Conservation (phyloP, 371 early-diverging fungal species). For the Mucor racemosus region DNA sequence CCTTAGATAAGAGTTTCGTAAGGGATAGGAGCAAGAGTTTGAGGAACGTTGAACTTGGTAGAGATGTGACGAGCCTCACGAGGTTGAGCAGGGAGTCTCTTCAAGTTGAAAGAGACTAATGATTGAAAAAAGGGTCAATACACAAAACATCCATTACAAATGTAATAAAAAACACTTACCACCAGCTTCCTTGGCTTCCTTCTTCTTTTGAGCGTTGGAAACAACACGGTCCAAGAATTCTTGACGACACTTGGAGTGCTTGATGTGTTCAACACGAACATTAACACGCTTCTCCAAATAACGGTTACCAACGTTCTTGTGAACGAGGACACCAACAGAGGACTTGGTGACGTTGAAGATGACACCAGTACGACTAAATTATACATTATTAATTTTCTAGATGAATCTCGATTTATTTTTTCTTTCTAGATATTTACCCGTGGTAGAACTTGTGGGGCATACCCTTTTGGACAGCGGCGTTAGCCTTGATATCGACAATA, state of each 20-base stretch:
- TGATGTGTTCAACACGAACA: slow-evolving; percentile 98
- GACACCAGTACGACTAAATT: slow-evolving; percentile 90
- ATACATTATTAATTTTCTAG: neutral
- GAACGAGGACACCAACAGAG: slow-evolving; percentile 97
- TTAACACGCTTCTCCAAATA: slow-evolving; percentile 99
- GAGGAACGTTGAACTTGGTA: slow-evolving; percentile 88
- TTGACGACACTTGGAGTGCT: slow-evolving; percentile 99
- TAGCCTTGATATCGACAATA: slow-evolving; percentile 97
- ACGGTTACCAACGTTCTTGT: slow-evolving; percentile 98
- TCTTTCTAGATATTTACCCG: slow-evolving; percentile 66
- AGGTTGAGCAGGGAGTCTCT: slow-evolving; percentile 95
- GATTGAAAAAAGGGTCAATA: neutral
- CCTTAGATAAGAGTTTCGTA: slow-evolving; percentile 89
- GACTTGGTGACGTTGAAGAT: slow-evolving; percentile 99
- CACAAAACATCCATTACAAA: neutral
- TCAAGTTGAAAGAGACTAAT: slow-evolving; percentile 76
- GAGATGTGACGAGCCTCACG: slow-evolving; percentile 92
- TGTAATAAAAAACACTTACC: slow-evolving; percentile 28
- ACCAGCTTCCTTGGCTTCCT: slow-evolving; percentile 77
- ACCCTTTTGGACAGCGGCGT: slow-evolving; percentile 98
- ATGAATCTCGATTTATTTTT: neutral
- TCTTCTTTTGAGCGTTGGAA: slow-evolving; percentile 87
- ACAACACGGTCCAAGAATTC: slow-evolving; percentile 98
- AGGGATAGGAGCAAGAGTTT: slow-evolving; percentile 93
- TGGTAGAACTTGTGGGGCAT: slow-evolving; percentile 99